Percentiles rank a stretch among this genome's conserved stretches.
Conservation (phyloP, 1,284 basidiomycete species). For the Trichosporon sp. region DNA sequence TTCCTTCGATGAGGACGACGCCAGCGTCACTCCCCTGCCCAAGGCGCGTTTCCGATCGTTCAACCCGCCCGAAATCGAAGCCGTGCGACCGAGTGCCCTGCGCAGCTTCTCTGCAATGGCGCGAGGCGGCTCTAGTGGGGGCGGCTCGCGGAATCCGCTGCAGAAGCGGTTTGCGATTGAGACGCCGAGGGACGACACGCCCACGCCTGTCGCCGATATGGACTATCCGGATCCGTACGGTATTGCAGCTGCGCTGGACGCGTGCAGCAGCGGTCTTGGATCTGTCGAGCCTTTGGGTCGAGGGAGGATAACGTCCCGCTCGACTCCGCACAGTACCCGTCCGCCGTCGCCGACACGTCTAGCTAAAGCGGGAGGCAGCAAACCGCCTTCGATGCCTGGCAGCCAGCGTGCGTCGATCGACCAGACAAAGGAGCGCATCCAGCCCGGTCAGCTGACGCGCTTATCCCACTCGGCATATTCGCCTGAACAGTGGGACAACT, state of each 20-base stretch:
- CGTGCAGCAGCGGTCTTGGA: background rate
- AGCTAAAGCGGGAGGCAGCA: constrained; percentile 17
- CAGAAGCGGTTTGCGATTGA: constrained; percentile 26
- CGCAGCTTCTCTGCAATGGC: background rate
- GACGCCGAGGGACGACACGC: constrained; percentile 26
- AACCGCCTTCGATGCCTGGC: background rate
- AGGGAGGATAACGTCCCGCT: constrained; percentile 21
- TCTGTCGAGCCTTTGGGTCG: background rate
- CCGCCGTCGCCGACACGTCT: constrained; percentile 21
- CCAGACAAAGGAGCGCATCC: constrained; percentile 22
- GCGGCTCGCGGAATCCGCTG: constrained; percentile 1
- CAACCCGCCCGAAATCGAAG: constrained; percentile 26
- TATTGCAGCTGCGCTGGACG: constrained; percentile 30
- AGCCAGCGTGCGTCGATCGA: constrained; percentile 28
- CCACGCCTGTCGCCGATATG: constrained; percentile 28
- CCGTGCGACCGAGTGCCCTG: background rate
- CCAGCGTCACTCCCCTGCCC: background rate
- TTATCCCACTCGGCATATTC: constrained; percentile 26
- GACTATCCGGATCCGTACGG: constrained; percentile 44
- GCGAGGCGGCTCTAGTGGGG: background rate
- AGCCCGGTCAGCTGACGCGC: constrained; percentile 24
- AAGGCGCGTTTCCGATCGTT: constrained; percentile 33
- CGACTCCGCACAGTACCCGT: constrained; percentile 32
- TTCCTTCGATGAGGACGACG: constrained; percentile 8
- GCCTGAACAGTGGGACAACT: constrained; percentile 26